These are phyloP conservation scores for Heteromeles arbutifolia DNA, from an alignment of 306 rosid species.

Conservation along the genomic window DNA sequence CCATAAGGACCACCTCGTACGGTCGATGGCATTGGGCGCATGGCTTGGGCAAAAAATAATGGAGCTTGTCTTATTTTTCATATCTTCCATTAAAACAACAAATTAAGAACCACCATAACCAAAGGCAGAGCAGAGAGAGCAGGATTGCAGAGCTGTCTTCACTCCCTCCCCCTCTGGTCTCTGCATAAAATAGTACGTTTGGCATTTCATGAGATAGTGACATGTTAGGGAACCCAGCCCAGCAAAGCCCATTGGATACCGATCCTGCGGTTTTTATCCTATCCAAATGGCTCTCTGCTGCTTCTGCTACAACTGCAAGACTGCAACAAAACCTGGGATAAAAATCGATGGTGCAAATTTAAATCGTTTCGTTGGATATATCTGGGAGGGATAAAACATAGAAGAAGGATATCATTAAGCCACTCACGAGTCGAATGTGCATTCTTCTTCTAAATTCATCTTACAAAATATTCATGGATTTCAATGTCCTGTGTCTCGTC, in stretches of 20 bases:
- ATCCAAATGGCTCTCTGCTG: not conserved
- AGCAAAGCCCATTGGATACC: slow-evolving; percentile 32
- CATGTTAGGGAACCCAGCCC: slow-evolving; percentile 8
- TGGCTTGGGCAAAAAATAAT: not conserved
- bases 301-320: not conserved
- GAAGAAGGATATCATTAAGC: slow-evolving; percentile 23
- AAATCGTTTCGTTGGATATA: not conserved
- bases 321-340: not conserved
- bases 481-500: slow-evolving; percentile 24
- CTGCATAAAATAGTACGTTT: slow-evolving; percentile 1
- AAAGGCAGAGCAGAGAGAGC: not conserved
- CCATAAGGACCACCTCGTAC: not conserved
- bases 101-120: not conserved
- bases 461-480: slow-evolving; percentile 5
- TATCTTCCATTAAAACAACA: not conserved
- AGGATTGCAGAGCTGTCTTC: not conserved
- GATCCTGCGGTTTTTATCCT: not conserved
- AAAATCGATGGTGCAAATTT: not conserved
- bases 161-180: not conserved
- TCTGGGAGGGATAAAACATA: not conserved
- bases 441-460: not conserved
- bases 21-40: not conserved
- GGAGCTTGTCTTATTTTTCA: not conserved
- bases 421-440: slow-evolving; percentile 50
- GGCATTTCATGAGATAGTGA: slow-evolving; percentile 35